phyloP scores from a whole-genome alignment of 352 stramenopile genomes.

The Phytophthora syringae region DNA sequence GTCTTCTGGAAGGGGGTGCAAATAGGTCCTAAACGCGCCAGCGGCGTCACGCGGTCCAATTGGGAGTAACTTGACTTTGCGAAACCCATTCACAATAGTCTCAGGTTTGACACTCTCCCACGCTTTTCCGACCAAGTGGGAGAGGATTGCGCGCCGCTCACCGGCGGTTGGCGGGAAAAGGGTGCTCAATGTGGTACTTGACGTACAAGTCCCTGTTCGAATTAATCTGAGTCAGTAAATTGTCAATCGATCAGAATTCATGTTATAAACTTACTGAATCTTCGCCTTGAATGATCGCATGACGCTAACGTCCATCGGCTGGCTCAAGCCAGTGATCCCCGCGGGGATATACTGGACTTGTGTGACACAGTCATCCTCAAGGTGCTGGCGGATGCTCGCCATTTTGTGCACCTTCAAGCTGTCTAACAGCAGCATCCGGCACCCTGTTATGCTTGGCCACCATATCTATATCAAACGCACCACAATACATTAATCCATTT shows the following conservation, averaged over 20 bases:
- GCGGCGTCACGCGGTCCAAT: neutral
- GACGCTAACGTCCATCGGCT: constrained; percentile 7
- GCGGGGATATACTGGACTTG: constrained; percentile 7
- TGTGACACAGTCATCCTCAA: neutral
- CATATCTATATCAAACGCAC: neutral
- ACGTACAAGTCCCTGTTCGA: neutral
- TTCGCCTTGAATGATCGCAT: constrained; percentile 6
- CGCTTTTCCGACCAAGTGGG: neutral
- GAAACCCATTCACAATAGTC: neutral
- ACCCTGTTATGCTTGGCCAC: neutral
- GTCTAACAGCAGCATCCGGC: neutral
- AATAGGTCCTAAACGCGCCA: neutral
- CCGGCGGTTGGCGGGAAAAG: neutral
- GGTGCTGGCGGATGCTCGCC: neutral
- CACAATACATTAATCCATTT: neutral
- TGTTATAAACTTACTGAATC: neutral
- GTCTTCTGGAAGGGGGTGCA: neutral
- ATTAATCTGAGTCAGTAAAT: neutral
- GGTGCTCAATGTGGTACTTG: neutral
- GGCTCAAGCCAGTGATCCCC: neutral
- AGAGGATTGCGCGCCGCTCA: neutral
- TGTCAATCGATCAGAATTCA: no score
- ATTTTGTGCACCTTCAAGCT: constrained; percentile 13
- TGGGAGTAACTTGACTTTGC: neutral
- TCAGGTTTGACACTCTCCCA: neutral